These are phyloP conservation scores for Brassica nigra DNA, from an alignment of 345 rosid species.

Conservation along the genomic window DNA sequence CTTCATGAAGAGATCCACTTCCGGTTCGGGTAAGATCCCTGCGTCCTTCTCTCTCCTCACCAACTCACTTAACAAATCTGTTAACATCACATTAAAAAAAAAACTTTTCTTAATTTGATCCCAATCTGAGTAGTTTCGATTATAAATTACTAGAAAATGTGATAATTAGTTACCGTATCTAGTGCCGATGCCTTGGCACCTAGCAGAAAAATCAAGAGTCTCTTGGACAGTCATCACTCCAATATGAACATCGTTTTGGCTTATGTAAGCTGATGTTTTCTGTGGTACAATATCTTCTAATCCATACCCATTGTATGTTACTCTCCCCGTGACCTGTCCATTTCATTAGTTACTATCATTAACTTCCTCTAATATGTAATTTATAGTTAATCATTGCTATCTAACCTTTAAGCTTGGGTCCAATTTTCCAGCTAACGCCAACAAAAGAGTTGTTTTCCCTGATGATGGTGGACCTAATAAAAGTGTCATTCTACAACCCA, in stretches of 20 bases:
- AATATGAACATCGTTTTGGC: slow-evolving; percentile 89
- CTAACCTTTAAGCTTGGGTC: slow-evolving; percentile 65
- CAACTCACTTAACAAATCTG: slow-evolving; percentile 74
- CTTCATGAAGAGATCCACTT: slow-evolving; percentile 92
- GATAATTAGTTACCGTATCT: slow-evolving; percentile 63
- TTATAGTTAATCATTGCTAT: not conserved
- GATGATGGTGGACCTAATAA: slow-evolving; percentile 92
- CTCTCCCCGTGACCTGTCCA: slow-evolving; percentile 63
- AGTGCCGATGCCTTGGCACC: slow-evolving; percentile 89
- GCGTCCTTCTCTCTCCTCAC: slow-evolving; percentile 79
- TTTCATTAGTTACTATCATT: not conserved
- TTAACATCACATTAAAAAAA: not conserved
- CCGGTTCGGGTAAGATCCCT: slow-evolving; percentile 80
- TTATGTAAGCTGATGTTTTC: slow-evolving; percentile 89
- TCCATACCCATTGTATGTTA: slow-evolving; percentile 71
- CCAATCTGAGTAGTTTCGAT: not conserved
- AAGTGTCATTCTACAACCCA: slow-evolving; percentile 61
- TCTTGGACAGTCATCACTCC: slow-evolving; percentile 93
- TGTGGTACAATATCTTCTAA: slow-evolving; percentile 72
- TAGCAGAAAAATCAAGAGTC: slow-evolving; percentile 89
- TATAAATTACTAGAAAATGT: not conserved
- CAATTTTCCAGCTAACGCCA: slow-evolving; percentile 81
- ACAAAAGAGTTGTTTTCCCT: slow-evolving; percentile 76
- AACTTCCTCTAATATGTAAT: not conserved
- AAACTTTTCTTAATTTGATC: not conserved